These are phyloP conservation scores for Pleurotus tuber-regium DNA, from an alignment of 768 basidiomycete species.

Conservation along the genomic window DNA sequence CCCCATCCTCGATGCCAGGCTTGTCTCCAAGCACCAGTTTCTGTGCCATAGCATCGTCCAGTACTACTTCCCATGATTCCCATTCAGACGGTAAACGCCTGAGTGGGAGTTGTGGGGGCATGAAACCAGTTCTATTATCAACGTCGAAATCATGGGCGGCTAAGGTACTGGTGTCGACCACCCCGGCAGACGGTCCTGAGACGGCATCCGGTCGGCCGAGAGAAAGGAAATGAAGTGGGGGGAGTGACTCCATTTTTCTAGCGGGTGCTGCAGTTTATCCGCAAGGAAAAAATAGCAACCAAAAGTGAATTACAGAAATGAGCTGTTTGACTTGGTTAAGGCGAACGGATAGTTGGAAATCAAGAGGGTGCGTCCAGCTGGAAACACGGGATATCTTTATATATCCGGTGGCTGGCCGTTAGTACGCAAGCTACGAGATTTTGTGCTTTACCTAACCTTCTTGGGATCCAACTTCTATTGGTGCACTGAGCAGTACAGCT, in stretches of 20 bases:
- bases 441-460: no score
- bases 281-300: no score
- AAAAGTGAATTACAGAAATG: no score
- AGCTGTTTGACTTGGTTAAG: no score
- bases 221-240: constrained; percentile 28
- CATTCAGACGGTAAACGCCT: constrained; percentile 58
- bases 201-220: constrained; percentile 22
- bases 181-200: constrained; percentile 19
- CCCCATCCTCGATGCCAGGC: constrained; percentile 36
- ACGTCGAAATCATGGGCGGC: constrained; percentile 90
- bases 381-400: no score
- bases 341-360: no score
- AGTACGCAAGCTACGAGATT: no score
- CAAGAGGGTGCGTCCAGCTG: no score
- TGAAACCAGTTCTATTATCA: constrained; percentile 86
- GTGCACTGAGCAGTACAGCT: no score
- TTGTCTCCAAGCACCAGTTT: constrained; percentile 64
- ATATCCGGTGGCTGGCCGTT: no score
- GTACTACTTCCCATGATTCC: constrained; percentile 69
- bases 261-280: no score
- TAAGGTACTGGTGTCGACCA: constrained; percentile 40
- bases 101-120: constrained; percentile 77
- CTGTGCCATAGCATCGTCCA: constrained; percentile 45
- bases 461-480: no score
- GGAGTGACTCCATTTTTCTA: constrained; percentile 8